These are phyloP conservation scores for Cladosporium sp. DNA, from an alignment of 2,329 filamentous ascomycete genomes.

Conservation along the genomic window DNA sequence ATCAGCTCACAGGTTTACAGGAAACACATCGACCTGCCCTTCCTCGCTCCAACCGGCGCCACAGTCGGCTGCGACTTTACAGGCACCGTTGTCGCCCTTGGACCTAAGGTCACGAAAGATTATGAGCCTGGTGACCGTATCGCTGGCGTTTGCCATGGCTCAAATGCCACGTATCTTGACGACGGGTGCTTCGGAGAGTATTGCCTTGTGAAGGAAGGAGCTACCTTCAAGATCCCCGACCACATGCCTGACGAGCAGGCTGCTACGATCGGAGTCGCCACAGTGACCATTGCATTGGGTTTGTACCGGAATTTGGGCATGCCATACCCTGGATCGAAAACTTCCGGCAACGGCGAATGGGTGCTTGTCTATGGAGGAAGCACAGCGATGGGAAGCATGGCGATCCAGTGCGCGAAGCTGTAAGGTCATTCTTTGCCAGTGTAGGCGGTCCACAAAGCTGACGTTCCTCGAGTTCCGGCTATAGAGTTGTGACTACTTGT, in stretches of 20 bases:
- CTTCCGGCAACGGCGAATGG: conserved; percentile 25
- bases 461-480: conserved; percentile 25
- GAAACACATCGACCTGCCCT: conserved; percentile 7
- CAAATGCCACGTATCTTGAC: conserved; percentile 37
- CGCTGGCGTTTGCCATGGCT: conserved; percentile 49
- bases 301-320: conserved; percentile 27
- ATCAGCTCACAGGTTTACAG: neutral
- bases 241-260: conserved; percentile 47
- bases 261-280: conserved; percentile 45
- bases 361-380: conserved; percentile 47
- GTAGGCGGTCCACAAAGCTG: neutral
- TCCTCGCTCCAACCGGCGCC: conserved; percentile 1
- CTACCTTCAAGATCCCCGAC: conserved; percentile 43
- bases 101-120: conserved; percentile 43
- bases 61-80: conserved; percentile 50
- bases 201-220: conserved; percentile 45
- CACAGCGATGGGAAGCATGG: conserved; percentile 45
- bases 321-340: conserved; percentile 39
- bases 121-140: conserved; percentile 52
- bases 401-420: conserved; percentile 45
- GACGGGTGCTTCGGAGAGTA: conserved; percentile 53
- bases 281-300: conserved; percentile 39
- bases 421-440: neutral
- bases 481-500: conserved; percentile 43
- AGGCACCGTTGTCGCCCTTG: conserved; percentile 53